Conservation (phyloP, 768 basidiomycete species). For the Hortiboletus campestris region DNA sequence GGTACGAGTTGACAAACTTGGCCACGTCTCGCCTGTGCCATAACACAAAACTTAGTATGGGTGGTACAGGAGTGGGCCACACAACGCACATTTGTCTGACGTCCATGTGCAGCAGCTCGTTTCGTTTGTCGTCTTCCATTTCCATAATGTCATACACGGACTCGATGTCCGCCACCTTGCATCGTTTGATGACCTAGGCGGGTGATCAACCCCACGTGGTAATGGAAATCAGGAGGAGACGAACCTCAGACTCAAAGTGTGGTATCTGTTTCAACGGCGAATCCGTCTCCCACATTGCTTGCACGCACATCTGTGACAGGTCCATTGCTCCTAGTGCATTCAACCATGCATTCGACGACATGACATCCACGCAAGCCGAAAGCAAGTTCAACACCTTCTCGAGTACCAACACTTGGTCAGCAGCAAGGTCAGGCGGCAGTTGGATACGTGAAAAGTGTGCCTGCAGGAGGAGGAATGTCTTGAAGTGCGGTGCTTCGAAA, state of each 20-base stretch:
- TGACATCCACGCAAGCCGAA: constrained; percentile 95
- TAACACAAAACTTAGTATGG: not conserved
- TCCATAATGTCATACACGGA: constrained; percentile 99
- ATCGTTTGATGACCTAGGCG: constrained; percentile 72
- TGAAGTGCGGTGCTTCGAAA: constrained; percentile 96
- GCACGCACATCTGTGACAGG: constrained; percentile 97
- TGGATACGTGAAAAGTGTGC: constrained; percentile 95
- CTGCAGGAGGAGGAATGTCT: constrained; percentile 94
- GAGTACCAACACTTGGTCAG: constrained; percentile 85
- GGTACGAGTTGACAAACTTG: constrained; percentile 93
- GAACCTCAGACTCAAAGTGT: constrained; percentile 88
- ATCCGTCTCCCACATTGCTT: constrained; percentile 97
- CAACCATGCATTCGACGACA: constrained; percentile 96
- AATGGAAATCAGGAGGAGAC: not conserved
- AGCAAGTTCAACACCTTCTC: constrained; percentile 89
- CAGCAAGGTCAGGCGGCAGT: constrained; percentile 89
- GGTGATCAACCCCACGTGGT: not conserved
- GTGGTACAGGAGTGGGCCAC: not conserved
- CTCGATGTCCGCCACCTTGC: constrained; percentile 77
- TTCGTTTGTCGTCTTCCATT: constrained; percentile 91
- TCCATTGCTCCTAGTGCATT: constrained; percentile 97
- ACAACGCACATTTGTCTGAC: constrained; percentile 75
- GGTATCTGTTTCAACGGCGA: constrained; percentile 95
- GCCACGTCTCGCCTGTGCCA: constrained; percentile 83
- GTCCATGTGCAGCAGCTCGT: constrained; percentile 79